Conservation (phyloP, 2,329 filamentous ascomycete genomes). For the Thermothelomyces thermophilus region DNA sequence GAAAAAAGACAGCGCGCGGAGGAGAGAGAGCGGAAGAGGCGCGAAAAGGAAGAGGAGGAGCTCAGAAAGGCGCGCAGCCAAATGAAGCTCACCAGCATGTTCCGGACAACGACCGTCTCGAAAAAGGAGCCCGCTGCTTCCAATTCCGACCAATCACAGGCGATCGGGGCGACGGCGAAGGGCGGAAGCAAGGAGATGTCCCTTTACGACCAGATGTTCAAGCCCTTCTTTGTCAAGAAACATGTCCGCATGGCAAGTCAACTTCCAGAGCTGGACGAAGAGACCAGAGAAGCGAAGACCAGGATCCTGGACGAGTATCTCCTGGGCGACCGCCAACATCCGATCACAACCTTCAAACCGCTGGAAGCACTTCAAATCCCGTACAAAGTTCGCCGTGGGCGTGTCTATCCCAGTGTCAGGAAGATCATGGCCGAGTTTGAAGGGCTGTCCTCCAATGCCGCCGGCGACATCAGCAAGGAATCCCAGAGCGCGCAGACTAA, state of each 20-base stretch:
- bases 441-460: constrained; percentile 29
- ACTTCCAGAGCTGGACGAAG: constrained; percentile 51
- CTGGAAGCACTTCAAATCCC: constrained; percentile 41
- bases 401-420: constrained; percentile 47
- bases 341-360: constrained; percentile 40
- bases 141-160: constrained; percentile 22
- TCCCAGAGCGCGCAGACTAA: constrained; percentile 35
- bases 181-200: constrained; percentile 28
- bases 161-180: constrained; percentile 28
- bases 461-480: constrained; percentile 34
- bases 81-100: constrained; percentile 42
- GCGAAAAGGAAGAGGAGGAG: constrained; percentile 48
- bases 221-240: constrained; percentile 72
- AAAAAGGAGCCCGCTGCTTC: constrained; percentile 35
- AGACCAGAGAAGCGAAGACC: constrained; percentile 47
- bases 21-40: constrained; percentile 41
- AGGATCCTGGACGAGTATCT: constrained; percentile 48
- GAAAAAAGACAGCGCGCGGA: constrained; percentile 27
- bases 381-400: constrained; percentile 38
- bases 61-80: constrained; percentile 44
- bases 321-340: constrained; percentile 39
- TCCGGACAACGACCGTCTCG: constrained; percentile 33
- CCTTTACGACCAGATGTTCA: constrained; percentile 65
- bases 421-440: constrained; percentile 54
- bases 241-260: constrained; percentile 64